phyloP scores from a whole-genome alignment of 2,329 filamentous ascomycete genomes.

The Venturia aucupariae region DNA sequence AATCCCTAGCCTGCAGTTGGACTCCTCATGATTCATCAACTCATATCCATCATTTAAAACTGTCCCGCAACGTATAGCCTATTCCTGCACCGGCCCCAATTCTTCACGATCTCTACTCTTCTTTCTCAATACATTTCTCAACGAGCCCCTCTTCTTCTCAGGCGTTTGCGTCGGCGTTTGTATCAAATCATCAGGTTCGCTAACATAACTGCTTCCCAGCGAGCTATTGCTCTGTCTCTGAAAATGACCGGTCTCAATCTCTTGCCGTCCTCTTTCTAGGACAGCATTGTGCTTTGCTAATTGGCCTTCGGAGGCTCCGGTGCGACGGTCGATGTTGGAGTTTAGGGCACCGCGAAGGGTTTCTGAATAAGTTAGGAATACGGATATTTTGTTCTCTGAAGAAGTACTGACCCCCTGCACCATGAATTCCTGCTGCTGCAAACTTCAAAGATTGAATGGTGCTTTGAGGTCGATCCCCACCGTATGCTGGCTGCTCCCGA shows the following conservation, averaged over 20 bases:
- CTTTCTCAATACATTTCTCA: constrained; percentile 10
- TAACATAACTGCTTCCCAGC: background rate
- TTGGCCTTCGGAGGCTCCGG: background rate
- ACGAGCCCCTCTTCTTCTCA: constrained; percentile 6
- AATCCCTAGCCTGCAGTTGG: background rate
- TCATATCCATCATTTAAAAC: background rate
- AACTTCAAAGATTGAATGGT: constrained; percentile 2
- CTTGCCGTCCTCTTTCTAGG: constrained; percentile 2
- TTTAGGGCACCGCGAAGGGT: constrained; percentile 9
- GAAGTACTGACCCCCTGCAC: background rate
- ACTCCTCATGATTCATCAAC: background rate
- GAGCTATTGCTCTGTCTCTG: constrained; percentile 2
- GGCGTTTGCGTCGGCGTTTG: background rate
- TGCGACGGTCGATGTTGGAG: constrained; percentile 6
- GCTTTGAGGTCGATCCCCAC: background rate
- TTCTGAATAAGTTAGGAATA: background rate
- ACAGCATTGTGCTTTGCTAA: constrained; percentile 9
- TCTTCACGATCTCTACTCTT: constrained; percentile 2
- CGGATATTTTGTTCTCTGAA: too few relatives aligned
- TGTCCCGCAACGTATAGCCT: background rate
- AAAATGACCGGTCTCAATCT: constrained; percentile 11
- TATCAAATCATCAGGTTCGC: background rate
- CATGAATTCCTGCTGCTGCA: constrained; percentile 13
- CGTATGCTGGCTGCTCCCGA: background rate
- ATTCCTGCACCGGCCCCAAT: background rate